phyloP scores from a whole-genome alignment of 495 filamentous ascomycete genomes.

The Penicillium steckii region DNA sequence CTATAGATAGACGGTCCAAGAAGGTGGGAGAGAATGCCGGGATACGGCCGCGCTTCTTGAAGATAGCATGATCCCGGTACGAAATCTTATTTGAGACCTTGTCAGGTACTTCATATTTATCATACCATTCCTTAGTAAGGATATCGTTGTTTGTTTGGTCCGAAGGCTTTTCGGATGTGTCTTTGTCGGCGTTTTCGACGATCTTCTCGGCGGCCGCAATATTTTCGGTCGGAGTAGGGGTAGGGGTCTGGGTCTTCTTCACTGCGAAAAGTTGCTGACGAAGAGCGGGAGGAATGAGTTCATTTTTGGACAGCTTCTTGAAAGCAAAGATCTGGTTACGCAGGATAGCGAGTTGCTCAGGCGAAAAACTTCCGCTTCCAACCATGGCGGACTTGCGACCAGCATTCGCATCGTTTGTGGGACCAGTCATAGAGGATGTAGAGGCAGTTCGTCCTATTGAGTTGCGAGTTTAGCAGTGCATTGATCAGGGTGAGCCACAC shows the following conservation, averaged over 20 bases:
- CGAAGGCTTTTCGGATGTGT: slow-evolving; percentile 31
- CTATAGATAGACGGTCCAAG: not conserved
- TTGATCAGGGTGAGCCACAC: slow-evolving; percentile 2
- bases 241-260: slow-evolving; percentile 63
- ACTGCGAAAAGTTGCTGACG: slow-evolving; percentile 74
- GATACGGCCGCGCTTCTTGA: not conserved
- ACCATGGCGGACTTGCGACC: slow-evolving; percentile 31
- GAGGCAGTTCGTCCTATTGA: slow-evolving; percentile 41
- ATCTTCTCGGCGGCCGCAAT: slow-evolving; percentile 52
- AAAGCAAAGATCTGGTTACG: slow-evolving; percentile 80
- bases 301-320: slow-evolving; percentile 76
- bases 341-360: slow-evolving; percentile 67
- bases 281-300: slow-evolving; percentile 68
- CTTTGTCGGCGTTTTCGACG: slow-evolving; percentile 48
- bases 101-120: slow-evolving; percentile 68
- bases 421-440: slow-evolving; percentile 42
- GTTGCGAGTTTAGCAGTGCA: not conserved
- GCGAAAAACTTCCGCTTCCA: slow-evolving; percentile 57
- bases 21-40: slow-evolving; percentile 37
- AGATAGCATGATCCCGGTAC: slow-evolving; percentile 68
- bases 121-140: slow-evolving; percentile 46
- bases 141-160: slow-evolving; percentile 29
- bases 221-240: slow-evolving; percentile 55
- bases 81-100: slow-evolving; percentile 60
- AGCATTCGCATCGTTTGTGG: slow-evolving; percentile 26